These are phyloP conservation scores for Penicillium longicatenatum DNA, from an alignment of 495 filamentous ascomycete species.

Conservation along the genomic window DNA sequence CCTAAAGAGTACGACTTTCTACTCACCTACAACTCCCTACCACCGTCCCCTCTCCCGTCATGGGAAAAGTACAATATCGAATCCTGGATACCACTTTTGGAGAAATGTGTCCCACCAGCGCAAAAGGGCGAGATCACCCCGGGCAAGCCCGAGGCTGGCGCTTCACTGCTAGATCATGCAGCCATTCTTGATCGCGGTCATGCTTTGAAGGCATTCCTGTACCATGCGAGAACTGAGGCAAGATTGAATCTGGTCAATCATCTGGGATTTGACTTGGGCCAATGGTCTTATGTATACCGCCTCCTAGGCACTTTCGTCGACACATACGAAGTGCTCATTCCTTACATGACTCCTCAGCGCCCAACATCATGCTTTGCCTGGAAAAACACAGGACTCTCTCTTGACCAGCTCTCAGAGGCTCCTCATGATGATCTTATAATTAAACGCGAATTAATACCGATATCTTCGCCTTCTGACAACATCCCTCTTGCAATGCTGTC, in stretches of 20 bases:
- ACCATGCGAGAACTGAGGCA: slow-evolving; percentile 25
- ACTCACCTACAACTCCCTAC: slow-evolving; percentile 16
- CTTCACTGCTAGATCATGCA: slow-evolving; percentile 16
- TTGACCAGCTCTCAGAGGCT: slow-evolving; percentile 35
- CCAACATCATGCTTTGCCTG: slow-evolving; percentile 28
- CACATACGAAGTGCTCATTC: slow-evolving; percentile 25
- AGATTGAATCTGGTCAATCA: slow-evolving; percentile 42
- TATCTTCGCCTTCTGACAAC: background rate
- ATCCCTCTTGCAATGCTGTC: background rate
- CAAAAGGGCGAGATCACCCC: slow-evolving; percentile 20
- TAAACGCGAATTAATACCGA: background rate
- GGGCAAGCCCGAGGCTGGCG: slow-evolving; percentile 7
- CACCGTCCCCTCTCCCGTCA: slow-evolving; percentile 15
- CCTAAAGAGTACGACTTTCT: slow-evolving; percentile 15
- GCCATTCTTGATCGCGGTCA: slow-evolving; percentile 22
- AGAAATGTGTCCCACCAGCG: slow-evolving; percentile 43
- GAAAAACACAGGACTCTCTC: slow-evolving; percentile 21
- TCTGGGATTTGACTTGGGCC: slow-evolving; percentile 43
- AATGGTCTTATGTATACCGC: slow-evolving; percentile 46
- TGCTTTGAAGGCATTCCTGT: slow-evolving; percentile 29
- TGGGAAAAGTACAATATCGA: slow-evolving; percentile 19
- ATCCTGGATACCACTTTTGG: slow-evolving; percentile 47
- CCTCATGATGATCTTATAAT: background rate
- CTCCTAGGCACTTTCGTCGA: slow-evolving; percentile 45
- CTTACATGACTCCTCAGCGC: slow-evolving; percentile 21